Evolutionary conservation across 2,329 filamentous ascomycete genomes (phyloP).

Genomic region (Fusarium xylarioides): DNA sequence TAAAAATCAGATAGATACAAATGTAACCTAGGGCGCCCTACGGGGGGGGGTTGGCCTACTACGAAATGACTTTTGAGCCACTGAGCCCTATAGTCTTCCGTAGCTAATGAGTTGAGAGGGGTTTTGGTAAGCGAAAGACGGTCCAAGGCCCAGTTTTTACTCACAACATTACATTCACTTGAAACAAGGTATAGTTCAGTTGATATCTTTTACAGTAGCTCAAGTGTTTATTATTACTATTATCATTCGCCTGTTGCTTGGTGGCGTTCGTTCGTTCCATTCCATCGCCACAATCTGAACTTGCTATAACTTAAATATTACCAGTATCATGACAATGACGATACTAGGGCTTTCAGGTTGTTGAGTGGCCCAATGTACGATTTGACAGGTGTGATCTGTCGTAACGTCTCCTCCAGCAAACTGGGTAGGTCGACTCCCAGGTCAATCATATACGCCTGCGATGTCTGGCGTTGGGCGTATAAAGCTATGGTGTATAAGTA

Average conservation of each 20-base stretch:
- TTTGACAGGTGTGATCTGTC: not conserved
- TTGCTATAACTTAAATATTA: not conserved
- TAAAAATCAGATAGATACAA: too few relatives aligned
- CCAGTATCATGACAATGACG: not conserved
- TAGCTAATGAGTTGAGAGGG: not conserved
- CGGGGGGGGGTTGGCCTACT: too few relatives aligned
- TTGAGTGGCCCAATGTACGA: not conserved
- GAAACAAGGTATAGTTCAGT: not conserved
- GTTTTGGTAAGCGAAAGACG: not conserved
- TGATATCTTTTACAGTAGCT: not conserved
- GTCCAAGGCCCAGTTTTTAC: not conserved
- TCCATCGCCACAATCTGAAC: not conserved
- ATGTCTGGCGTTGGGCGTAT: slow-evolving; percentile 7
- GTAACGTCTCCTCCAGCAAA: slow-evolving; percentile 7
- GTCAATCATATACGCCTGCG: slow-evolving; percentile 8
- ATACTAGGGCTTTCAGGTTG: not conserved
- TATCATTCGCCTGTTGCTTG: not conserved
- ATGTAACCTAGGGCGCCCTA: too few relatives aligned
- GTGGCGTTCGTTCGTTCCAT: not conserved
- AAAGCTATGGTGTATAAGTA: slow-evolving; percentile 19
- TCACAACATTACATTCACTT: not conserved
- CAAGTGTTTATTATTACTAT: not conserved
- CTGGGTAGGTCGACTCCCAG: slow-evolving; percentile 3
- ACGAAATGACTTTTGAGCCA: too few relatives aligned
- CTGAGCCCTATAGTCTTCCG: too few relatives aligned